Conservation (phyloP, 2,329 filamentous ascomycete species). For the Arthrobotrys sphaeroides region DNA sequence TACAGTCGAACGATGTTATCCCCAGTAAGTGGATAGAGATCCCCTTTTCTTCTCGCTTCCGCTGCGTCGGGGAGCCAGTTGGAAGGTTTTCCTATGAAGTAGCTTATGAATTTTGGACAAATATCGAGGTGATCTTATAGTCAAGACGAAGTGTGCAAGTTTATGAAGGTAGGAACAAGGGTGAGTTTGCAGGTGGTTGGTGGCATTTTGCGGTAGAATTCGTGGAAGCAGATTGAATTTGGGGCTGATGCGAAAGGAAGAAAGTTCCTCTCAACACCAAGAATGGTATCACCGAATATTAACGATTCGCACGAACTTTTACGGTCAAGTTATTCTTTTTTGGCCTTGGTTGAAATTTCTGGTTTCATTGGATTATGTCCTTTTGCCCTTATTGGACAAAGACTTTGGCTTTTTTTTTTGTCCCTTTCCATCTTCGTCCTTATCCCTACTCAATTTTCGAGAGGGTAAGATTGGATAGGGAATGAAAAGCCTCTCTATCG, state of each 20-base stretch:
- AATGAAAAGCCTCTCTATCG: conserved; percentile 47
- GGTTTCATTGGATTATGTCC: conserved; percentile 42
- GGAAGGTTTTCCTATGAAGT: neutral
- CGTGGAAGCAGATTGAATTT: neutral
- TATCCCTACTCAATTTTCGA: conserved; percentile 20
- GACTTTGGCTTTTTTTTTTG: conserved; percentile 14
- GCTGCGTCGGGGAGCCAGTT: conserved; percentile 3
- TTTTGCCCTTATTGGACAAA: conserved; percentile 33
- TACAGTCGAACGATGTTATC: neutral
- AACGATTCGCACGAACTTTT: neutral
- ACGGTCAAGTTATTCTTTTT: neutral
- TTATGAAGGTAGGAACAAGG: conserved; percentile 8
- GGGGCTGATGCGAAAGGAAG: too few species aligned
- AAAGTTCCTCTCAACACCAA: conserved; percentile 30
- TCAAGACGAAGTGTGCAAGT: neutral
- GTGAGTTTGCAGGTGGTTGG: neutral
- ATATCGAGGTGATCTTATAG: conserved; percentile 6
- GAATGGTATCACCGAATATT: neutral
- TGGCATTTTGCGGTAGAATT: neutral
- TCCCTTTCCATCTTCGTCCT: neutral
- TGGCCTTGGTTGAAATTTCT: conserved; percentile 10
- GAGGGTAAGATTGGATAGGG: conserved; percentile 44
- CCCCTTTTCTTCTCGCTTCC: neutral
- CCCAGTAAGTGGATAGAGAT: conserved; percentile 2
- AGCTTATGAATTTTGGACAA: neutral